Evolutionary conservation across 140 eudicot genomes (phyloP).

Genomic region (Cichorium intybus): DNA sequence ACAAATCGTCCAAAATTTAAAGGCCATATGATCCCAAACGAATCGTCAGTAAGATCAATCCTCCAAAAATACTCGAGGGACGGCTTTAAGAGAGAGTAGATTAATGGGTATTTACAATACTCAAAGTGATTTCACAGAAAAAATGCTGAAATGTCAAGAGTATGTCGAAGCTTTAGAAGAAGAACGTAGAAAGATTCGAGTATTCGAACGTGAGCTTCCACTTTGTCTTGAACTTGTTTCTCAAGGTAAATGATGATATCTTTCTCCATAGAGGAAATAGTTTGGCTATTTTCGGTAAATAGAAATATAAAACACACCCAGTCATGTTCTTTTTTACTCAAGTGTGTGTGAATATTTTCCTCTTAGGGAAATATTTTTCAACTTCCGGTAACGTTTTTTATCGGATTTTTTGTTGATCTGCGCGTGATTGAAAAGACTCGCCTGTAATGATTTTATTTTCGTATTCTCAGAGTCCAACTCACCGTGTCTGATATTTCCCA

Average conservation of each 20-base stretch:
- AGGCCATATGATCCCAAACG: neutral
- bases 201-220: conserved; percentile 85
- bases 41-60: neutral
- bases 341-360: neutral
- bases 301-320: too few relatives aligned
- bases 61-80: neutral
- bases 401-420: neutral
- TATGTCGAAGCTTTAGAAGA: conserved; percentile 60
- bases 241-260: conserved; percentile 37
- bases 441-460: neutral
- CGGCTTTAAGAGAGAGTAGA: neutral
- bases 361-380: neutral
- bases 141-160: conserved; percentile 44
- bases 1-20: conserved; percentile 22
- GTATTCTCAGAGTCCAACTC: too few relatives aligned
- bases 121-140: conserved; percentile 28
- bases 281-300: too few relatives aligned
- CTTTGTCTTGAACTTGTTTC: conserved; percentile 83
- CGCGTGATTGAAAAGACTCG: neutral
- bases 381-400: neutral
- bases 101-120: conserved; percentile 33
- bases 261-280: neutral
- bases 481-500: neutral
- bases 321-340: neutral
- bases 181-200: conserved; percentile 70